Conservation (phyloP, 2,329 filamentous ascomycete species). For the Fusarium xylarioides region DNA sequence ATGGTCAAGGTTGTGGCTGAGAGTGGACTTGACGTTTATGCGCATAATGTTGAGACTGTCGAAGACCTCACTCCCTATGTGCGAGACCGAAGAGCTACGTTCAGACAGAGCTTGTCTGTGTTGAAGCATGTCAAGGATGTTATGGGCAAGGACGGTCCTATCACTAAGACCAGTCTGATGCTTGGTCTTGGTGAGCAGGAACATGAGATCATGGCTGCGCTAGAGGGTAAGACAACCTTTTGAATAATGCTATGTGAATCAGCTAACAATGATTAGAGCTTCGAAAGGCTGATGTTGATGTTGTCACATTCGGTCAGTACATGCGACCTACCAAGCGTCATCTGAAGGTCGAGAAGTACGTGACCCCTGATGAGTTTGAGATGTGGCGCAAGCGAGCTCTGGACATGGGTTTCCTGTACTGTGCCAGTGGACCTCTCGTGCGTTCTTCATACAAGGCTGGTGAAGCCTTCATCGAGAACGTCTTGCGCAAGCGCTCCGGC, state of each 20-base stretch:
- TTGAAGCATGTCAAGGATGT: conserved; percentile 83
- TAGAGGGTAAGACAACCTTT: conserved; percentile 64
- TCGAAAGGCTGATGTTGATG: conserved; percentile 82
- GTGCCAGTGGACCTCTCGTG: conserved; percentile 90
- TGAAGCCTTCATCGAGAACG: conserved; percentile 98
- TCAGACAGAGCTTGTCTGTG: conserved; percentile 84
- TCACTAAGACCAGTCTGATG: conserved; percentile 99
- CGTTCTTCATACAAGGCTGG: conserved; percentile 97
- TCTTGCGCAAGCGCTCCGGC: conserved; percentile 81
- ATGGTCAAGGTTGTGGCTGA: conserved; percentile 86
- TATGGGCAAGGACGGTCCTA: conserved; percentile 72
- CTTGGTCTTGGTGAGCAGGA: conserved; percentile 93
- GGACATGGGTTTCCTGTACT: conserved; percentile 97
- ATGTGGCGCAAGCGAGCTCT: conserved; percentile 89
- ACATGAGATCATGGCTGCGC: conserved; percentile 80
- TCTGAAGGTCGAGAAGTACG: conserved; percentile 95
- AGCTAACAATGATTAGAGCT: conserved; percentile 64
- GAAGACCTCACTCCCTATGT: conserved; percentile 91
- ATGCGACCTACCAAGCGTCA: conserved; percentile 99
- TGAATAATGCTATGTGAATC: not conserved
- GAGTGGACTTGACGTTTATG: conserved; percentile 94
- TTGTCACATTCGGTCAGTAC: conserved; percentile 99
- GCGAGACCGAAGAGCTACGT: conserved; percentile 87
- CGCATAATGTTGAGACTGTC: conserved; percentile 96
- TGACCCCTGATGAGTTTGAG: conserved; percentile 91